Conservation (phyloP, 139 green algal species). For the Pedinophyceae sp. region DNA sequence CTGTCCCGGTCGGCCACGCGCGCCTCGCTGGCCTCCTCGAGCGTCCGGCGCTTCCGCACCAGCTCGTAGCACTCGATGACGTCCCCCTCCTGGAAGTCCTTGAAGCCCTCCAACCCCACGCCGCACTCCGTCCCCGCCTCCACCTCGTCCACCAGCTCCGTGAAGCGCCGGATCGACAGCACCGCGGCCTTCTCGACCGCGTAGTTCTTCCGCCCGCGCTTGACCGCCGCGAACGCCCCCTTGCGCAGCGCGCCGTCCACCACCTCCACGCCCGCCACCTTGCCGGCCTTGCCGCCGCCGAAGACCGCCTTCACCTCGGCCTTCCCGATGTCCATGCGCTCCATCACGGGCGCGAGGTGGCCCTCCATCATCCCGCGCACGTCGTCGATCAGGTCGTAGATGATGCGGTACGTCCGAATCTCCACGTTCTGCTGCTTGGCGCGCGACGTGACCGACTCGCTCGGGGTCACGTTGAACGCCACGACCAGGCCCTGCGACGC, state of each 20-base stretch:
- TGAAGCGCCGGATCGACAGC: constrained; percentile 63
- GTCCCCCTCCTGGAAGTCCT: constrained; percentile 56
- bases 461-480: constrained; percentile 61
- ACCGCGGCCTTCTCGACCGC: constrained; percentile 60
- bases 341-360: constrained; percentile 58
- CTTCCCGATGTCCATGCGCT: constrained; percentile 45
- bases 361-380: constrained; percentile 91
- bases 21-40: constrained; percentile 21
- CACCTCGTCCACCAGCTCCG: constrained; percentile 87
- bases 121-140: constrained; percentile 62
- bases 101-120: constrained; percentile 43
- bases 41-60: constrained; percentile 8
- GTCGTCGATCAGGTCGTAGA: constrained; percentile 95
- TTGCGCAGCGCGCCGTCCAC: constrained; percentile 44
- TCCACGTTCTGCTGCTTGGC: constrained; percentile 45
- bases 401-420: constrained; percentile 50
- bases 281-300: constrained; percentile 36
- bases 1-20: constrained; percentile 14
- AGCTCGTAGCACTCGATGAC: constrained; percentile 15
- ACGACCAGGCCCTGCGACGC: constrained; percentile 34
- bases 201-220: constrained; percentile 16
- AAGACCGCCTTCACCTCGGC: constrained; percentile 76
- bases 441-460: constrained; percentile 38
- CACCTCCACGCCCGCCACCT: constrained; percentile 67
- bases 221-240: constrained; percentile 1